These are phyloP conservation scores for Paramecium bursaria DNA, from an alignment of 73 alveolate genomes.

Conservation along the genomic window DNA sequence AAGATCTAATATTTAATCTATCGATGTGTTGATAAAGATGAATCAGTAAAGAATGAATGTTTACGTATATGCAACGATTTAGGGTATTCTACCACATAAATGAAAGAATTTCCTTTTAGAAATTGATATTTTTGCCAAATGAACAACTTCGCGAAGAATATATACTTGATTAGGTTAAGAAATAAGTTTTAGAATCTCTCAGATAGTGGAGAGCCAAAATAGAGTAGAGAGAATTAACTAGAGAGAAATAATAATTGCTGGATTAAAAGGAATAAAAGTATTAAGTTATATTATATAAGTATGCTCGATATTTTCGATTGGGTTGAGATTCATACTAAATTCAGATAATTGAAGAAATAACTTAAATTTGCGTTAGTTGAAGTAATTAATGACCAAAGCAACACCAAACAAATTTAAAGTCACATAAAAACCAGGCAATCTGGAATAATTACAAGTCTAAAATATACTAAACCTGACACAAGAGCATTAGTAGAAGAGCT, in stretches of 20 bases:
- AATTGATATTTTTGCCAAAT: background rate
- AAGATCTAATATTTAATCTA: background rate
- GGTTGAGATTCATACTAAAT: constrained; percentile 53
- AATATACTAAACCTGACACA: constrained; percentile 29
- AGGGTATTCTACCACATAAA: too few relatives aligned
- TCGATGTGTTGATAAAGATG: background rate
- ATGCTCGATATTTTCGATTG: constrained; percentile 22
- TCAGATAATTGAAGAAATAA: background rate
- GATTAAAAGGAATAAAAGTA: too few relatives aligned
- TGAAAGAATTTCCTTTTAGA: constrained; percentile 9
- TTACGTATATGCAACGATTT: constrained; percentile 1
- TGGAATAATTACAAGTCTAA: background rate
- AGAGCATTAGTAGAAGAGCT: constrained; percentile 14
- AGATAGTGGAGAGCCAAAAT: background rate
- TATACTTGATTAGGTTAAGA: background rate
- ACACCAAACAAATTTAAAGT: background rate
- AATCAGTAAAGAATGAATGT: constrained; percentile 40
- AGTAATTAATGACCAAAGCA: background rate
- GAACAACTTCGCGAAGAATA: constrained; percentile 20
- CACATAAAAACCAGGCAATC: background rate
- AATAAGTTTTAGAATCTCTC: background rate
- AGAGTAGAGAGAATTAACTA: constrained; percentile 1
- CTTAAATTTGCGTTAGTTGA: constrained; percentile 43
- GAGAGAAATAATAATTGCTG: too few relatives aligned
- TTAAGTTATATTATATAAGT: too few relatives aligned